Evolutionary conservation across 768 basidiomycete species (phyloP).

Genomic region (Tylopilus balloui): DNA sequence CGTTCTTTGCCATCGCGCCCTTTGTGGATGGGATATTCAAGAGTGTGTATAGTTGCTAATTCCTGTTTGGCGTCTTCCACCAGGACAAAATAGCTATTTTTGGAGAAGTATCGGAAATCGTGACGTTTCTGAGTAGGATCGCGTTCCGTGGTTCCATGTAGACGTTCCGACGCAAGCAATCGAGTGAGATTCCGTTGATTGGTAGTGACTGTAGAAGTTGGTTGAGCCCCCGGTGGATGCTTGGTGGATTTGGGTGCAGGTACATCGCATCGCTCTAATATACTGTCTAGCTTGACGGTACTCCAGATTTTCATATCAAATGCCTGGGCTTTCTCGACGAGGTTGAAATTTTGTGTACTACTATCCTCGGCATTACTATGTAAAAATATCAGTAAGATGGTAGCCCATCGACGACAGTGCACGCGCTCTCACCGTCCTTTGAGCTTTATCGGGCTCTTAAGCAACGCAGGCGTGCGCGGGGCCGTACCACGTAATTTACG

Average conservation of each 20-base stretch:
- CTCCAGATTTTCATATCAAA: slow-evolving; percentile 89
- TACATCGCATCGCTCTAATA: slow-evolving; percentile 61
- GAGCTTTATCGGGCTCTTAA: slow-evolving; percentile 66
- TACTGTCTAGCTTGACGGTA: slow-evolving; percentile 63
- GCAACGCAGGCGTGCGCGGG: slow-evolving; percentile 24
- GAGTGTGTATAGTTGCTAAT: slow-evolving; percentile 76
- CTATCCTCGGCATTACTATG: slow-evolving; percentile 31
- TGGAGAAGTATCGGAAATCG: slow-evolving; percentile 83
- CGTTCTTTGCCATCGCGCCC: slow-evolving; percentile 49
- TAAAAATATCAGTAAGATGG: slow-evolving; percentile 2
- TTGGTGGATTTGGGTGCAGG: slow-evolving; percentile 27
- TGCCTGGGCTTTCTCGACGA: slow-evolving; percentile 61
- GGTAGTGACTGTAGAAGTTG: slow-evolving; percentile 28
- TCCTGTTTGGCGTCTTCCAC: slow-evolving; percentile 88
- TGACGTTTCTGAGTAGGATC: slow-evolving; percentile 86
- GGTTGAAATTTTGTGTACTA: slow-evolving; percentile 37
- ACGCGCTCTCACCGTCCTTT: slow-evolving; percentile 46
- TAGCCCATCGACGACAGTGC: neutral
- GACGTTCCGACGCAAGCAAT: slow-evolving; percentile 74
- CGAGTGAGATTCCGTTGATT: slow-evolving; percentile 51
- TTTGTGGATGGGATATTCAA: slow-evolving; percentile 68
- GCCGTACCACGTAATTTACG: slow-evolving; percentile 29
- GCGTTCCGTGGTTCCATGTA: slow-evolving; percentile 83
- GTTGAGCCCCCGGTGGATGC: slow-evolving; percentile 27
- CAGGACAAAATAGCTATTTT: slow-evolving; percentile 72